Percentiles rank a stretch among this genome's conserved stretches.
These are phyloP conservation scores for Neoboletus subvelutipes DNA, from an alignment of 768 basidiomycete genomes.

Conservation along the genomic window DNA sequence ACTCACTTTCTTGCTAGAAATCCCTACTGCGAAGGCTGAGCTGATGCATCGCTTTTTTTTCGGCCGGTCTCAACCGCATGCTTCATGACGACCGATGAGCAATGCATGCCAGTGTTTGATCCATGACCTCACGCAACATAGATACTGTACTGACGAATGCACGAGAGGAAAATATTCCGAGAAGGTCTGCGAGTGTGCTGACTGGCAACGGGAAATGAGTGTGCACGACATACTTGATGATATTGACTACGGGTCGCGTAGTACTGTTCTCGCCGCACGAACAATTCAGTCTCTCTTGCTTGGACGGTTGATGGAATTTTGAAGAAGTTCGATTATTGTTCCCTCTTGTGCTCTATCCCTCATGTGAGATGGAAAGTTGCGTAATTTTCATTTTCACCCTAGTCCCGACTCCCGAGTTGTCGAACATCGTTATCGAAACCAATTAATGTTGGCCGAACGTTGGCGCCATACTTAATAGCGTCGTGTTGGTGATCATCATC, in stretches of 20 bases:
- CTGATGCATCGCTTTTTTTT: not conserved
- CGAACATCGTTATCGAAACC: not conserved
- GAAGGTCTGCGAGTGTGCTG: not conserved
- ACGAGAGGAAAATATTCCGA: not conserved
- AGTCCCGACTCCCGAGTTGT: not conserved
- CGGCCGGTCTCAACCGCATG: not conserved
- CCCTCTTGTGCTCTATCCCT: too few species aligned
- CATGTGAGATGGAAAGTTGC: not conserved
- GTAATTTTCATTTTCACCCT: not conserved
- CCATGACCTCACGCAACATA: not conserved
- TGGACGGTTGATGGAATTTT: not conserved
- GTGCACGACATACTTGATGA: not conserved
- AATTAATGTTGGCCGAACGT: not conserved
- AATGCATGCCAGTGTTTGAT: not conserved
- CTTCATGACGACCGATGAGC: not conserved
- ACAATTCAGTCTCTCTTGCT: not conserved
- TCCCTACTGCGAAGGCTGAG: not conserved
- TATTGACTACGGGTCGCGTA: not conserved
- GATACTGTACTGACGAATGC: too few species aligned
- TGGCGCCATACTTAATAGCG: not conserved
- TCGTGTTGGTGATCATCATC: slow-evolving; percentile 2
- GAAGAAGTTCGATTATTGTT: not conserved
- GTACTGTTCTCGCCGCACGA: not conserved
- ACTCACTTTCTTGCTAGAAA: not conserved
- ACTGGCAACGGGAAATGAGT: not conserved